Evolutionary conservation across 306 rosid species (phyloP).

Genomic region (Lotus japonicus): DNA sequence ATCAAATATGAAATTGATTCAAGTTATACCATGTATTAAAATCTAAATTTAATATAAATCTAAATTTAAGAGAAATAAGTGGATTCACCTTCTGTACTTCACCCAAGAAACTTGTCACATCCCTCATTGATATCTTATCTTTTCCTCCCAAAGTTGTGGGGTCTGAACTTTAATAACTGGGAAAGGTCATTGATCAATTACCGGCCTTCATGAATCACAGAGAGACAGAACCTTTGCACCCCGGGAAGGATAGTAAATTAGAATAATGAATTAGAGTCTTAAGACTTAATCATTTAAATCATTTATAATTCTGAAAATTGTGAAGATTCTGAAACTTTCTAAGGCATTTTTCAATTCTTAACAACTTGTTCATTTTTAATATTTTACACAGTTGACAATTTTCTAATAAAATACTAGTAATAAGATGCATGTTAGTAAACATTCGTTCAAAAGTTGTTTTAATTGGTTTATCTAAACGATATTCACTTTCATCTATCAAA

Average conservation of each 20-base stretch:
- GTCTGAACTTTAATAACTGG: slow-evolving; percentile 40
- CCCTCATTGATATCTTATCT: slow-evolving; percentile 55
- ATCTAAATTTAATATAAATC: no score
- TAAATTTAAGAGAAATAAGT: slow-evolving; percentile 16
- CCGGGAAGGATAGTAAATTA: background rate
- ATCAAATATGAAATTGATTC: background rate
- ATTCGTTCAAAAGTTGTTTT: no score
- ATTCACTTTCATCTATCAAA: background rate
- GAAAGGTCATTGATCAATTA: slow-evolving; percentile 40
- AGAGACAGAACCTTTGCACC: background rate
- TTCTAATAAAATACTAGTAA: no score
- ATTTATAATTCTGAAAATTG: background rate
- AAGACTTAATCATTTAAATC: background rate
- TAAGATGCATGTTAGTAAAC: background rate
- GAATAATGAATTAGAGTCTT: background rate
- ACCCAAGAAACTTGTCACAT: slow-evolving; percentile 61
- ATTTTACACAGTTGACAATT: no score
- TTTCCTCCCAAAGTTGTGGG: slow-evolving; percentile 48
- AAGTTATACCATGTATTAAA: no score
- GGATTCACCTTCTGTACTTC: slow-evolving; percentile 33
- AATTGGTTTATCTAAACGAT: background rate
- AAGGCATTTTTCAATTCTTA: no score
- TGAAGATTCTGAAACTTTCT: no score
- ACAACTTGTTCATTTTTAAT: no score
- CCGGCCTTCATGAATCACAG: slow-evolving; percentile 34